phyloP scores from a whole-genome alignment of 2,329 filamentous ascomycete genomes.

The Colletotrichum sp. region DNA sequence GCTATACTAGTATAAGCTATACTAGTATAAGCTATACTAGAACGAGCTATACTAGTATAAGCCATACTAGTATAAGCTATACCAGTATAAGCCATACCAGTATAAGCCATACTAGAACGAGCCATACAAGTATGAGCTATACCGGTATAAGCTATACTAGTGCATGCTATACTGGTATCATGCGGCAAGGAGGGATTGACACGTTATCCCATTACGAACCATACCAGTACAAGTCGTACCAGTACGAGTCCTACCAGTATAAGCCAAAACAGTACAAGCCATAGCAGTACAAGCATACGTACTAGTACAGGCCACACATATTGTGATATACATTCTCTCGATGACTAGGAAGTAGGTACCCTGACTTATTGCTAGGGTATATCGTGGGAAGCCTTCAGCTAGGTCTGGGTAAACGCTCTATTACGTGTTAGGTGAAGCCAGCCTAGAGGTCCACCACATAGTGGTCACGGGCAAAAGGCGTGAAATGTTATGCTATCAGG shows the following conservation, averaged over 20 bases:
- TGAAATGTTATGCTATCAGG: not conserved
- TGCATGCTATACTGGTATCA: not conserved
- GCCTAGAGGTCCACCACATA: not conserved
- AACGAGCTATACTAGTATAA: too few relatives aligned
- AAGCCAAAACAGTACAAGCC: not conserved
- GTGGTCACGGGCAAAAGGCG: not conserved
- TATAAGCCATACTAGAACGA: not conserved
- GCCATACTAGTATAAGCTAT: too few relatives aligned
- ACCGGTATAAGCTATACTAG: not conserved
- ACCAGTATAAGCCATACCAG: not conserved
- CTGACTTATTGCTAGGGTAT: not conserved
- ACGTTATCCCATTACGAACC: not conserved
- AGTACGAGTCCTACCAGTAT: not conserved
- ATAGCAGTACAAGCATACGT: not conserved
- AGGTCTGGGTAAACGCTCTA: not conserved
- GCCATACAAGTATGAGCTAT: not conserved
- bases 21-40: too few relatives aligned
- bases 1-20: too few relatives aligned
- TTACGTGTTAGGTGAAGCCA: not conserved
- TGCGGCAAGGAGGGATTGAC: not conserved
- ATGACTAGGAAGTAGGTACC: not conserved
- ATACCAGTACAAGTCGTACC: not conserved
- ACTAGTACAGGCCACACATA: not conserved
- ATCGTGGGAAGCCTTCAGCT: not conserved
- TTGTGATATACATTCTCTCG: not conserved